phyloP scores from a whole-genome alignment of 331 rosid genomes.

The Acacia pycnantha region DNA sequence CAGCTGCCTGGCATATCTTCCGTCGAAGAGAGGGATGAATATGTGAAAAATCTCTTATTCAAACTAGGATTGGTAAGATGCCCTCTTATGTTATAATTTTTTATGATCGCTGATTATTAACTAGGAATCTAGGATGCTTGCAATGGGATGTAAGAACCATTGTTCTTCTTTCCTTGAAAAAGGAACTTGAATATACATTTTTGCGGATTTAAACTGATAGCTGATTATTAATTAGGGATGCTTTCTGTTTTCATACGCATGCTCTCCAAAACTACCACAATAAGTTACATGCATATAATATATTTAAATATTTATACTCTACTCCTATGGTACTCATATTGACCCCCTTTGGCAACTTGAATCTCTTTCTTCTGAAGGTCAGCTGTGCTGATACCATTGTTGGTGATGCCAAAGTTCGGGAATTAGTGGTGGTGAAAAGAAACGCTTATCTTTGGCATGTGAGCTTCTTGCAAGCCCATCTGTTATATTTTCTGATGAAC shows the following conservation, averaged over 20 bases:
- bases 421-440: conserved; percentile 97
- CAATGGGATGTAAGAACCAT: neutral
- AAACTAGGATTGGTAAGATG: conserved; percentile 82
- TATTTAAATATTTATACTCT: conserved; percentile 18
- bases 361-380: conserved; percentile 55
- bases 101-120: conserved; percentile 18
- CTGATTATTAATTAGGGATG: neutral
- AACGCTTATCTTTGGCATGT: conserved; percentile 53
- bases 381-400: conserved; percentile 76
- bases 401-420: conserved; percentile 40
- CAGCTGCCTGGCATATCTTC: conserved; percentile 61
- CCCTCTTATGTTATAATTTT: neutral
- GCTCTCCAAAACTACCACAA: neutral
- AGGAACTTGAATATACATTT: neutral
- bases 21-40: conserved; percentile 71
- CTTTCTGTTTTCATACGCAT: neutral
- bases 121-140: neutral
- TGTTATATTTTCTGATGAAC: conserved; percentile 93
- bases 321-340: conserved; percentile 6
- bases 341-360: conserved; percentile 18
- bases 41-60: conserved; percentile 77
- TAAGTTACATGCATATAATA: conserved; percentile 14
- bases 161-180: neutral
- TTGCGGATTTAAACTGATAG: conserved; percentile 12
- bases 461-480: conserved; percentile 32